Conservation (phyloP, 2,329 filamentous ascomycete genomes). For the Colletotrichum australisinense region DNA sequence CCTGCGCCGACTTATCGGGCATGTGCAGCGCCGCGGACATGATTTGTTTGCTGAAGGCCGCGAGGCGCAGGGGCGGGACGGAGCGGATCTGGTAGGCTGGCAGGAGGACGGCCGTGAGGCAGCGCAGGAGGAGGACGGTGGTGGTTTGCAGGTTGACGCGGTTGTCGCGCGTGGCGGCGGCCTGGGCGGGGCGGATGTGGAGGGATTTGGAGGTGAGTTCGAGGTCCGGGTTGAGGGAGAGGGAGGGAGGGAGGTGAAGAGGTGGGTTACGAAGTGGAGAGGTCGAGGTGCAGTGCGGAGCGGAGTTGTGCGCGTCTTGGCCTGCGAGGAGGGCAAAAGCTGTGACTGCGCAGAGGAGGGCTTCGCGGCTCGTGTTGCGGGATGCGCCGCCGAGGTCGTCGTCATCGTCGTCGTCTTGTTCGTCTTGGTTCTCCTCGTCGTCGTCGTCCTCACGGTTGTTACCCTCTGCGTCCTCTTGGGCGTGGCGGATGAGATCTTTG, state of each 20-base stretch:
- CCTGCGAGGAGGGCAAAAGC: conserved; percentile 96
- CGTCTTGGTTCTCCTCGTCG: conserved; percentile 45
- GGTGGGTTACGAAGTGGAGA: conserved; percentile 96
- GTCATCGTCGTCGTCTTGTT: conserved; percentile 49
- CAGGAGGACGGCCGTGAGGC: conserved; percentile 83
- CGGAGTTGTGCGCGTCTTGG: conserved; percentile 92
- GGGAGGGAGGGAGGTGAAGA: conserved; percentile 84
- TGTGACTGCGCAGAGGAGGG: conserved; percentile 93
- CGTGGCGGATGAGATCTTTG: conserved; percentile 88
- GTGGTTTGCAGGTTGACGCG: conserved; percentile 93
- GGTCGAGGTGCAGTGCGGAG: conserved; percentile 84
- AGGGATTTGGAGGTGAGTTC: conserved; percentile 82
- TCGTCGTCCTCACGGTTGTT: conserved; percentile 52
- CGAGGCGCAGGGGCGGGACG: conserved; percentile 85
- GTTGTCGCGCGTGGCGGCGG: conserved; percentile 52
- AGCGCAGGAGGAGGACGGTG: conserved; percentile 89
- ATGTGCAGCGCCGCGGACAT: conserved; percentile 85
- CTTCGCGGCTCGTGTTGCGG: conserved; percentile 85
- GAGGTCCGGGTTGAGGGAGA: conserved; percentile 86
- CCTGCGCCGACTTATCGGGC: conserved; percentile 89
- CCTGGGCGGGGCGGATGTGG: conserved; percentile 63
- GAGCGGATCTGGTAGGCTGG: conserved; percentile 79
- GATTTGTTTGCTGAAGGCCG: conserved; percentile 92
- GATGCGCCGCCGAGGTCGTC: conserved; percentile 60
- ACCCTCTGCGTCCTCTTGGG: conserved; percentile 64